Evolutionary conservation across 176 grass and related monocot species (phyloP), one percentile per base, ranked within the genome.

Genomic region (Oryza glumipatula): DNA sequence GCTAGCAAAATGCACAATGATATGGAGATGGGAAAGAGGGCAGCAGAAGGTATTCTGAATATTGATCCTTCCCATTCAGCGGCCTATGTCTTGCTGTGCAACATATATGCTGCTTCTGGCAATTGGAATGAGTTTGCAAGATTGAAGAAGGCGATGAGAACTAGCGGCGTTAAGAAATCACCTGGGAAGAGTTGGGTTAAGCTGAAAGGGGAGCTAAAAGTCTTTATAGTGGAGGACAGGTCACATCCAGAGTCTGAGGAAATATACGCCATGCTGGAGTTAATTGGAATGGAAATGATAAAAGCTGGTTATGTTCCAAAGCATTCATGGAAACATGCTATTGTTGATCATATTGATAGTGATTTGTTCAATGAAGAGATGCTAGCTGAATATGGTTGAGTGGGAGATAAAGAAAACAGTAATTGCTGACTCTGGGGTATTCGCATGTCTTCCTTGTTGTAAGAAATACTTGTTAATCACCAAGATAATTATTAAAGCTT

Each of bases 121-220:
- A 85, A 98, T 49, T 98, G 96, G 96, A 13, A 90, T 7, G 89
- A 94, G 60, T 92, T 91, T 48, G 88, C 86, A 79, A 90, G 73
- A 75, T 73, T 89, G 77, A 94, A 91, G 83, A 95, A 86, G 73
- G 73, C 74, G 28, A 92, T 95, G 89, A 87, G 88, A 82, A 89
- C 81, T 60, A 85, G 66, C 35, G 91, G 93, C 82, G 86, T 91
- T 79, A 83, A 85, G 23, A 98, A 98, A 81, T 88, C 74, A 46
- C 89, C 91, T 68, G 96, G 96, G 51, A 94, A 90, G 77, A 95
- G 93, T 83, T 95, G 91, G 85, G 88, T 95, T 92, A 88, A 95
- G 83, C 77, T 95, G 41, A 92, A 90, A 65, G 90, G 84, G 39
- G 88, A 95, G 80, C 77, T 94, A 49, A 89, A 92, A 83, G 87